Evolutionary conservation across 169 alveolate species (phyloP), one percentile per base, ranked within the genome.

Genomic region (Plasmodium gonderi): DNA sequence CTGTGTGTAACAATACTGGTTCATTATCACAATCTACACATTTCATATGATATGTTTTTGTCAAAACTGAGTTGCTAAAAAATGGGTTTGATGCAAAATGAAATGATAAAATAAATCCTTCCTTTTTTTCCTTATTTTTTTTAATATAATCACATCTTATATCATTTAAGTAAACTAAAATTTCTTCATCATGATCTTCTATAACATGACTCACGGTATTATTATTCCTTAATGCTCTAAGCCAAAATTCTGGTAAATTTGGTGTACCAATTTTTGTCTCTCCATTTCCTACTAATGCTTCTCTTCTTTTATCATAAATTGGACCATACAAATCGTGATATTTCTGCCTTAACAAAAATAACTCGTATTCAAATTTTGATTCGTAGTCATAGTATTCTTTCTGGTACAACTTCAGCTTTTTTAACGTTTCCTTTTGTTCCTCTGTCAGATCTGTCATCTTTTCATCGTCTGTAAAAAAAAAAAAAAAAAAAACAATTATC

Each of bases 1-100:
- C 97, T 2, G 97, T 95, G 75, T 96, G 96, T 85, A 94, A 96
- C 23, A 95, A 95, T 33, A 95, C 95, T n/a, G 97, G 95, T 91
- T 95, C 97, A 51, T 93, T 93, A 44, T 95, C 97, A 69, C 97
- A 96, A 80, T 95, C 97, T 4, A 95, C 94, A 67, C 94, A 91
- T 94, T 93, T 95, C 97, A 95, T 95, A 92, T 93, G 95, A 83
- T 95, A 95, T 91, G 95, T 96, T 87, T 95, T 95, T 3, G 95
- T 93, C 79, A 95, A 85, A 11, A 94, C 93, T 40, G 93, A 85
- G 91, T 95, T 95, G 33, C 96, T 90, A 91, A 95, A 95, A 90
- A 91, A 95, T 1, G 97, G 97, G 72, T 95, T 95, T 29, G 83
- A 49, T 42, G 94, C 97, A 92, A 95, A 95, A 42, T 94, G 92